Evolutionary conservation across 2,329 filamentous ascomycete genomes (phyloP).

Genomic region (Clonostachys rhizophaga): DNA sequence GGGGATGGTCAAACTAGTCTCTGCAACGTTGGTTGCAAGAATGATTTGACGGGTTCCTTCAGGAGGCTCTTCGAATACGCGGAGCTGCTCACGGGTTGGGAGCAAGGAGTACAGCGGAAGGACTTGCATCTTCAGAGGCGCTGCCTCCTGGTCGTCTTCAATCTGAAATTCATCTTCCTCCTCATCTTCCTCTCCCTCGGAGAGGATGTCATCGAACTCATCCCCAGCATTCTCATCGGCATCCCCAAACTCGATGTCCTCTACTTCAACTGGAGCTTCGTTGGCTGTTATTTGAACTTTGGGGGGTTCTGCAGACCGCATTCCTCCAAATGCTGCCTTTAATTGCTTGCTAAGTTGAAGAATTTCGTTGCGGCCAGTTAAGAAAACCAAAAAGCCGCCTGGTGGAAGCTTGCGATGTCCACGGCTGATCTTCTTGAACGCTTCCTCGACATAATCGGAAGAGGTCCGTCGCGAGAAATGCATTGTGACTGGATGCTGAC

Average conservation of each 20-base stretch:
- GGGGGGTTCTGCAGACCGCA: conserved; percentile 52
- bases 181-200: conserved; percentile 50
- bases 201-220: conserved; percentile 54
- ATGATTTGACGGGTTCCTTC: conserved; percentile 82
- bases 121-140: conserved; percentile 73
- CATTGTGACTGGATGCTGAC: conserved; percentile 83
- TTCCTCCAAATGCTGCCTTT: conserved; percentile 59
- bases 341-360: conserved; percentile 74
- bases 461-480: conserved; percentile 84
- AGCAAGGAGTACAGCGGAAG: conserved; percentile 92
- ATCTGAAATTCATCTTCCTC: conserved; percentile 65
- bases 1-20: conserved; percentile 95
- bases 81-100: conserved; percentile 84
- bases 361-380: conserved; percentile 94
- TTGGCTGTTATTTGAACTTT: conserved; percentile 72
- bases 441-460: conserved; percentile 86
- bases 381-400: conserved; percentile 87
- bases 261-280: conserved; percentile 75
- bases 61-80: conserved; percentile 81
- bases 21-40: conserved; percentile 91
- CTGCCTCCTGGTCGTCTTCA: conserved; percentile 55
- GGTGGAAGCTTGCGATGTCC: conserved; percentile 88
- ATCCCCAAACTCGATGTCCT: conserved; percentile 81
- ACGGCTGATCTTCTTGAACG: conserved; percentile 78
- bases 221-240: conserved; percentile 58